phyloP scores from a whole-genome alignment of 768 basidiomycete species.

The Phlebiopsis gigantea region DNA sequence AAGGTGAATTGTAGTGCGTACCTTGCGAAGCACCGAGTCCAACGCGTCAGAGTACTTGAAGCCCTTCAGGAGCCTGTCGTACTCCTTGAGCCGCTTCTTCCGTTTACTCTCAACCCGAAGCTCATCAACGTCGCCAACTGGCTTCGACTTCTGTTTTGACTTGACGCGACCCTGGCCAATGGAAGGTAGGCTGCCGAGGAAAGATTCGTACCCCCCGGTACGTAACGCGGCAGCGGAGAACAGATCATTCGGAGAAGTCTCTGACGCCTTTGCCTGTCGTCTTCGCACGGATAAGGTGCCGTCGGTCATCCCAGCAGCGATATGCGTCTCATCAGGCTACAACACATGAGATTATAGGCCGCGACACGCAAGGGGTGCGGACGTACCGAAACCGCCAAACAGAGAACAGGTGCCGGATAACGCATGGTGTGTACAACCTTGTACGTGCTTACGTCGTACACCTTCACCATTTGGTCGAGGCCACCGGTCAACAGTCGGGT shows the following conservation, averaged over 20 bases:
- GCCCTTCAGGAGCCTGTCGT: constrained; percentile 82
- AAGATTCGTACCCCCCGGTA: constrained; percentile 61
- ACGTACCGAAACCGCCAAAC: constrained; percentile 86
- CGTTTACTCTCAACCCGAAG: constrained; percentile 71
- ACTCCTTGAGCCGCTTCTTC: constrained; percentile 70
- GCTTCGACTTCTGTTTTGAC: constrained; percentile 41
- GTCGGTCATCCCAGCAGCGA: constrained; percentile 96
- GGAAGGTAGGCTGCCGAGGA: constrained; percentile 48
- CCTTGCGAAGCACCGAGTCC: constrained; percentile 86
- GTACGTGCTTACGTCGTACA: constrained; percentile 92
- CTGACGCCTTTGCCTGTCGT: constrained; percentile 72
- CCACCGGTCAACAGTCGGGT: constrained; percentile 83
- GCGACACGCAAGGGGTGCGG: not conserved
- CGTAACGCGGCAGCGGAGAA: constrained; percentile 38
- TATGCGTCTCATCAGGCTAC: constrained; percentile 94
- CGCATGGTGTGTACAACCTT: constrained; percentile 98
- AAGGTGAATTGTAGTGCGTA: constrained; percentile 25
- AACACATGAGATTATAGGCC: constrained; percentile 3
- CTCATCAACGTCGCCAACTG: constrained; percentile 64
- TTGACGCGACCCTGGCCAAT: constrained; percentile 54
- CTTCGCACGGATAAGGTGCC: constrained; percentile 96
- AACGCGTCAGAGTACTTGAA: constrained; percentile 95
- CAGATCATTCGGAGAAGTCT: constrained; percentile 33
- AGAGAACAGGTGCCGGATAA: constrained; percentile 89
- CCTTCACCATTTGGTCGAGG: constrained; percentile 97